Conservation (phyloP, 805 yeast species). For the Vanderwaltozyma yarrowii region DNA sequence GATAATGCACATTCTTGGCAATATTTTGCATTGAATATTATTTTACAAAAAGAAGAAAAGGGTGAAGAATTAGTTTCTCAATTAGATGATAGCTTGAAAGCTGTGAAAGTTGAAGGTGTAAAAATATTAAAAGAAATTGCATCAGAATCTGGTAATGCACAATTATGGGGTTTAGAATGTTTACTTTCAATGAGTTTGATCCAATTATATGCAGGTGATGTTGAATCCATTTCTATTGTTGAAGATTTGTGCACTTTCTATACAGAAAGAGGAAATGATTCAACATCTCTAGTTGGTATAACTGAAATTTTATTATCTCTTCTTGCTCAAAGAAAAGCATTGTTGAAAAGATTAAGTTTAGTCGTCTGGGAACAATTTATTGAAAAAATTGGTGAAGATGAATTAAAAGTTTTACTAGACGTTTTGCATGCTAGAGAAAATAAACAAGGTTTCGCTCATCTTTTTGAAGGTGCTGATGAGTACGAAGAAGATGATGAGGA, state of each 20-base stretch:
- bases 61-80: constrained; percentile 24
- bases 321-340: constrained; percentile 44
- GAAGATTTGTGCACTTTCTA: constrained; percentile 48
- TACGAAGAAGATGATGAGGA: constrained; percentile 39
- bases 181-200: constrained; percentile 66
- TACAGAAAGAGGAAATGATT: constrained; percentile 27
- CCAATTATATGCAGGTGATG: constrained; percentile 65
- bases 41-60: constrained; percentile 20
- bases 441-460: constrained; percentile 63
- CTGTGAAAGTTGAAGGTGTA: constrained; percentile 40
- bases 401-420: constrained; percentile 43
- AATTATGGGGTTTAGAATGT: constrained; percentile 59
- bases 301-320: constrained; percentile 52
- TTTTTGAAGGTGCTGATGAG: constrained; percentile 58
- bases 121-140: constrained; percentile 37
- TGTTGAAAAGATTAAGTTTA: constrained; percentile 48
- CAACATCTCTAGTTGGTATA: constrained; percentile 38
- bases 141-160: constrained; percentile 21
- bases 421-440: constrained; percentile 61
- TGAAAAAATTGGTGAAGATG: constrained; percentile 33
- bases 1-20: constrained; percentile 41
- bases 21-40: constrained; percentile 36
- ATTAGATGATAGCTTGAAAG: constrained; percentile 50
- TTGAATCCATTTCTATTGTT: constrained; percentile 65
- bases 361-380: constrained; percentile 49